Evolutionary conservation across 257 asterid genomes (phyloP).

Genomic region (Agastache rugosa): DNA sequence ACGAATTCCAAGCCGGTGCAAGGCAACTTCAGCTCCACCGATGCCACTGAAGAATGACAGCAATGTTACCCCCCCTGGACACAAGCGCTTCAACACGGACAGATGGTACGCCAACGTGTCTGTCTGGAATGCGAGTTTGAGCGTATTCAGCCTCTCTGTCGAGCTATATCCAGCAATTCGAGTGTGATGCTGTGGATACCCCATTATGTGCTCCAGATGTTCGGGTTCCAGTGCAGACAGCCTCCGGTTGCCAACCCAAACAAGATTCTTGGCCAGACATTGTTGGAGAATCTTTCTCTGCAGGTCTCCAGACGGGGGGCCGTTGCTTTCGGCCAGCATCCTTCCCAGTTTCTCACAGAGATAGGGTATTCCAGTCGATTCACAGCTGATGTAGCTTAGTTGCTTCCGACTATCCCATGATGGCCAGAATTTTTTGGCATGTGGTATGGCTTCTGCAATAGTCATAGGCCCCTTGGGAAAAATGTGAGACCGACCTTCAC

Average conservation of each 20-base stretch:
- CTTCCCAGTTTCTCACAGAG: slow-evolving; percentile 68
- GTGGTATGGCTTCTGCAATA: slow-evolving; percentile 71
- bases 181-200: slow-evolving; percentile 73
- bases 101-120: slow-evolving; percentile 81
- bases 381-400: slow-evolving; percentile 52
- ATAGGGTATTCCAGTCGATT: slow-evolving; percentile 46
- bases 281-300: slow-evolving; percentile 65
- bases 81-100: slow-evolving; percentile 60
- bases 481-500: slow-evolving; percentile 61
- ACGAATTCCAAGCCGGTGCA: slow-evolving; percentile 73
- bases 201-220: slow-evolving; percentile 73
- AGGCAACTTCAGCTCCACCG: slow-evolving; percentile 83
- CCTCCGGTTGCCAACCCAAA: slow-evolving; percentile 67
- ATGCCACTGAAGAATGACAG: slow-evolving; percentile 73
- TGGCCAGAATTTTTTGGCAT: slow-evolving; percentile 76
- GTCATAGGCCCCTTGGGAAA: slow-evolving; percentile 75
- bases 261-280: slow-evolving; percentile 58
- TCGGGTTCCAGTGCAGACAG: slow-evolving; percentile 69
- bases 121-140: slow-evolving; percentile 68
- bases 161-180: slow-evolving; percentile 54
- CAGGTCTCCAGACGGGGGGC: slow-evolving; percentile 52
- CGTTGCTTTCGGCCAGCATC: slow-evolving; percentile 51
- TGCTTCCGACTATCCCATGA: slow-evolving; percentile 86
- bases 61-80: slow-evolving; percentile 64
- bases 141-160: slow-evolving; percentile 61